These are phyloP conservation scores for Citrus cavaleriei DNA, from an alignment of 345 rosid genomes.

Conservation along the genomic window DNA sequence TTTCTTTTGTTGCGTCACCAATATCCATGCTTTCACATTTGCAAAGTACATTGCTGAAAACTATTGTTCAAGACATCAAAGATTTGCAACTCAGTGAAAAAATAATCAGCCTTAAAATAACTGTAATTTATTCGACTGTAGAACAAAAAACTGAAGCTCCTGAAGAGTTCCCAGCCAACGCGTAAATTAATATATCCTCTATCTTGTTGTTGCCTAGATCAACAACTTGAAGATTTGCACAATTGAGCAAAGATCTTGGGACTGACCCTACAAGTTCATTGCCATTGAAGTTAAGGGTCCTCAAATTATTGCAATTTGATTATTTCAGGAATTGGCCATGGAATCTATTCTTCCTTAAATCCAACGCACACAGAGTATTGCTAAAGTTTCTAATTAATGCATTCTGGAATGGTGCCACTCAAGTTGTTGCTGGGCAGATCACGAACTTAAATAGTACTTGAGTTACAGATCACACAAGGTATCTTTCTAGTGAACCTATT, in stretches of 20 bases:
- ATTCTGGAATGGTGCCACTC: too few relatives aligned
- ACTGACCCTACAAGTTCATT: slow-evolving; percentile 13
- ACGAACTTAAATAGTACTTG: too few relatives aligned
- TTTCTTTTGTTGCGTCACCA: neutral
- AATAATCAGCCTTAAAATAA: neutral
- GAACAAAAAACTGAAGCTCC: neutral
- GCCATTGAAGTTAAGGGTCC: neutral
- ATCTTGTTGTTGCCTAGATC: neutral
- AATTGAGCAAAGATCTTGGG: slow-evolving; percentile 11
- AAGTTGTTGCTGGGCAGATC: too few relatives aligned
- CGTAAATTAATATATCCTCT: slow-evolving; percentile 11
- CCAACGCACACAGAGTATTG: too few relatives aligned
- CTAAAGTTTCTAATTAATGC: too few relatives aligned
- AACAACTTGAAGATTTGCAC: slow-evolving; percentile 6
- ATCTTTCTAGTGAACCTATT: too few relatives aligned
- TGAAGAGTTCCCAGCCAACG: slow-evolving; percentile 12
- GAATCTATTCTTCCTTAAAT: too few relatives aligned
- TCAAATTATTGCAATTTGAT: neutral
- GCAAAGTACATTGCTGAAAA: neutral
- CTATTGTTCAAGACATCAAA: neutral
- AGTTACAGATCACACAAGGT: too few relatives aligned
- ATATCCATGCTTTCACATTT: neutral
- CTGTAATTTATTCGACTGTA: slow-evolving; percentile 1
- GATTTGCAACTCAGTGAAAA: neutral
- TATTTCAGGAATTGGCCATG: neutral